Evolutionary conservation across 2,329 filamentous ascomycete species (phyloP).

Genomic region (Fusarium sp.): DNA sequence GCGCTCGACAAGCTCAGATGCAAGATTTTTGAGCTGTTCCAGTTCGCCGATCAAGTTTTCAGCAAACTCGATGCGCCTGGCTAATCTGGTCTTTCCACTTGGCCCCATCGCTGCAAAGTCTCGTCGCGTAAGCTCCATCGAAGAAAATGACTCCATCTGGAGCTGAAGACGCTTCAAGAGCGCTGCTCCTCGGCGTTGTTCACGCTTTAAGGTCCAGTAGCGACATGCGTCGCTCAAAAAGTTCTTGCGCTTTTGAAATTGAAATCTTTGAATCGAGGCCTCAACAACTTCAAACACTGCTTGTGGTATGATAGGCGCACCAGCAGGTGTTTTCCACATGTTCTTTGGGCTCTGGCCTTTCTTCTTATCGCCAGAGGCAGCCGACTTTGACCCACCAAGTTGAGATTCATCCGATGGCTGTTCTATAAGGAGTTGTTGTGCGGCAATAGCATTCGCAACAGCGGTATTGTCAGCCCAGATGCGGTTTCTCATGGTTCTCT

Average conservation of each 20-base stretch:
- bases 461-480: conserved; percentile 93
- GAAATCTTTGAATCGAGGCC: conserved; percentile 83
- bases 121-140: conserved; percentile 94
- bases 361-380: conserved; percentile 80
- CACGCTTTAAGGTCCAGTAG: conserved; percentile 97
- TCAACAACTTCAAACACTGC: conserved; percentile 89
- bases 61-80: conserved; percentile 89
- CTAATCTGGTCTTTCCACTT: conserved; percentile 79
- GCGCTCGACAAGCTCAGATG: conserved; percentile 76
- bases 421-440: conserved; percentile 73
- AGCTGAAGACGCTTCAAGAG: conserved; percentile 92
- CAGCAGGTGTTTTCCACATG: conserved; percentile 91
- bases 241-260: conserved; percentile 84
- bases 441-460: conserved; percentile 83
- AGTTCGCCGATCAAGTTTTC: conserved; percentile 80
- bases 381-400: conserved; percentile 82
- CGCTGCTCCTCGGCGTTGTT: conserved; percentile 89
- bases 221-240: conserved; percentile 93
- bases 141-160: conserved; percentile 95
- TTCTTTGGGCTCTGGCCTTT: conserved; percentile 60
- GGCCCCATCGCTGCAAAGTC: conserved; percentile 97
- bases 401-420: conserved; percentile 85
- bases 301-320: conserved; percentile 92
- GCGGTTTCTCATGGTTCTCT: conserved; percentile 85
- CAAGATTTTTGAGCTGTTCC: conserved; percentile 76